Conservation (phyloP, 257 asterid species). For the Solanum tacnaense region DNA sequence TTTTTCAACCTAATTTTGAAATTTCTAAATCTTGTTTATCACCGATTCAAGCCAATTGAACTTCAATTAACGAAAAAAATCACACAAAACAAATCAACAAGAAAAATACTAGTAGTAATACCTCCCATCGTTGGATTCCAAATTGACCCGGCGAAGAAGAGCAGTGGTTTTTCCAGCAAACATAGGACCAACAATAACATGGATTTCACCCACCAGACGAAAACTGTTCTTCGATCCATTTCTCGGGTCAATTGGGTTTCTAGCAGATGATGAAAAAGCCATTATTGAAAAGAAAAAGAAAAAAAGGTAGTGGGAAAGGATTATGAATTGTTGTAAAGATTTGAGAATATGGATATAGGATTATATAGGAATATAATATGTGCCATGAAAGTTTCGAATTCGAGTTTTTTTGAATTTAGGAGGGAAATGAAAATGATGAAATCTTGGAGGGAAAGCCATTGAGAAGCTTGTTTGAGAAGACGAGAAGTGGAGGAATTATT, state of each 20-base stretch:
- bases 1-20: background rate
- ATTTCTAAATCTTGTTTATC: background rate
- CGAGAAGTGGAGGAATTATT: background rate
- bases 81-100: background rate
- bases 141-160: conserved; percentile 45
- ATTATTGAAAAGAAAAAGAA: background rate
- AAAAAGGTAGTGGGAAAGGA: background rate
- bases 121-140: conserved; percentile 45
- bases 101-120: background rate
- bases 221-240: background rate
- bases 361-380: background rate
- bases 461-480: background rate
- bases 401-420: background rate
- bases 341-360: background rate
- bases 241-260: background rate
- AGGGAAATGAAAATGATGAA: background rate
- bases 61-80: background rate
- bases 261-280: background rate
- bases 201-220: conserved; percentile 51
- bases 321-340: background rate
- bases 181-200: conserved; percentile 85
- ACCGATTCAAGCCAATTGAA: background rate
- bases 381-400: background rate
- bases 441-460: background rate
- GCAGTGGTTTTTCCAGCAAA: conserved; percentile 87